Evolutionary conservation across 2,329 filamentous ascomycete genomes (phyloP), one percentile per base, ranked within the genome.

Genomic region (Biscogniauxia sp.): DNA sequence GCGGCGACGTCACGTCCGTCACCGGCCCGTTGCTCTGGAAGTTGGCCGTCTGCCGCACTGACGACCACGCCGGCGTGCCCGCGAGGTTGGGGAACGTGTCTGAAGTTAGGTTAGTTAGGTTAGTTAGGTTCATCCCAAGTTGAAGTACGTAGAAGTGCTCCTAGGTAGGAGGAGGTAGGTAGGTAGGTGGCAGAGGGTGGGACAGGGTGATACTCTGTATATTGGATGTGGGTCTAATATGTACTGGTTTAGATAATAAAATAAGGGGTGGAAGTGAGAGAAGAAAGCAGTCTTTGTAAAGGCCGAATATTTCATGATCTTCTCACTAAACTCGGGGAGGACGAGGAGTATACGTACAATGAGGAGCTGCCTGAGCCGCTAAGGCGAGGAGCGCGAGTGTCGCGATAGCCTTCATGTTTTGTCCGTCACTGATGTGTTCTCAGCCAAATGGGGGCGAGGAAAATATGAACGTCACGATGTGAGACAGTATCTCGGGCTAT

Each of bases 1-100:
- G 72, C 0, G 72, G 54, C 23, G 74, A 77, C 20, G 62, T 73
- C 23, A 79, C 77, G 58, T 78, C 75, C 1, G 72, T 74, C 8
- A 79, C 76, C 20, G 77, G 77, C 11, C 71, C 72, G 66, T 79
- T 78, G 58, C 69, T 74, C 66, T 79, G 77, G 64, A 75, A 78
- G 71, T 80, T 80, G 57, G 76, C 75, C 41, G 78, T 79, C 66
- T 75, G 72, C 51, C 78, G 76, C 53, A 80, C 72, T 7, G 69
- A 72, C 5, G 68, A 67, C 72, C 72, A 74, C 32, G 68, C 69
- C 17, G 67, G 28, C 9, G 70, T 72, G 51, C 71, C 70, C 2
- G 62, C 55, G 13, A 74, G 64, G 28, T 72, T 69, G 23, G 72
- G 72, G 59, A 74, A 73, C 7, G 72, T 74, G 57, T 74, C 71